These are phyloP conservation scores for Candida methanosorbosa DNA, from an alignment of 805 yeast species.

Conservation along the genomic window DNA sequence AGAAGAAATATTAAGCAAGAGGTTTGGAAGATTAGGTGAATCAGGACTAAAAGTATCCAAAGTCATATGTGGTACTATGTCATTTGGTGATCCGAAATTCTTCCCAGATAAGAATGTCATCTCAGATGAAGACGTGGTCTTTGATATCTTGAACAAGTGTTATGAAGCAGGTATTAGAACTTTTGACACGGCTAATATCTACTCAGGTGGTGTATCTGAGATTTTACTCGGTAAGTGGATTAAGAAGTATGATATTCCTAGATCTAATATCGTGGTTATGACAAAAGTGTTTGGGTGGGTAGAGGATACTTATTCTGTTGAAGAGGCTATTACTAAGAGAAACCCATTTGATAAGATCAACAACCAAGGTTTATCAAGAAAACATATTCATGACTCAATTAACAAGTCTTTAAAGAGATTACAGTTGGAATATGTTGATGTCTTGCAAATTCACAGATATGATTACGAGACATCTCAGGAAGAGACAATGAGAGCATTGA, in stretches of 20 bases:
- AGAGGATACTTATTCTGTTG: neutral
- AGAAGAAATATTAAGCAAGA: no score
- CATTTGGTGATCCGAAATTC: constrained; percentile 8
- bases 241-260: constrained; percentile 17
- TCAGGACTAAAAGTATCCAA: constrained; percentile 28
- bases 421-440: constrained; percentile 40
- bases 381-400: constrained; percentile 38
- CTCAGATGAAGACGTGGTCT: constrained; percentile 36
- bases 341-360: constrained; percentile 17
- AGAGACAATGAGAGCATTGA: constrained; percentile 48
- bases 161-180: constrained; percentile 37
- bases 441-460: constrained; percentile 48
- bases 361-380: constrained; percentile 32
- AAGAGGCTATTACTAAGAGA: neutral
- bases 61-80: constrained; percentile 29
- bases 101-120: constrained; percentile 11
- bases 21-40: constrained; percentile 15
- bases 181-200: constrained; percentile 33
- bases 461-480: constrained; percentile 38
- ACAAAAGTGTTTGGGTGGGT: constrained; percentile 14
- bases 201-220: constrained; percentile 21
- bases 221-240: constrained; percentile 18
- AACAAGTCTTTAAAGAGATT: constrained; percentile 31
- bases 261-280: constrained; percentile 21
- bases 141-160: constrained; percentile 33